A percentile compares a stretch with the other conserved stretches of the same genome.
phyloP scores from a whole-genome alignment of 1,139 yeast species.

The Kodamaea ohmeri region DNA sequence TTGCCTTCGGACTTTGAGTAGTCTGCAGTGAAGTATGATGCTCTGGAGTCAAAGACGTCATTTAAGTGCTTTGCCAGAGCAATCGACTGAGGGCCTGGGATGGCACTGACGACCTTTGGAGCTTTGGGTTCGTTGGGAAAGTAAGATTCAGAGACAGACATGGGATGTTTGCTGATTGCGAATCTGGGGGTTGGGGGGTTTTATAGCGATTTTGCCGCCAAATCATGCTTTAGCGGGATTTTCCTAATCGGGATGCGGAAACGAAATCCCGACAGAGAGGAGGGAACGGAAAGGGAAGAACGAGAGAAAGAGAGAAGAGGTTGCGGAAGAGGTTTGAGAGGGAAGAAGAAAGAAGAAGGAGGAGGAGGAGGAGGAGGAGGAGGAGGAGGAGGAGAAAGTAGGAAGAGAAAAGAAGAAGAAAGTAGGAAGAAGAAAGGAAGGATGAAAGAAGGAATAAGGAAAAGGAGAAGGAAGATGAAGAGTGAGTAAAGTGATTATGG shows the following conservation, averaged over 20 bases:
- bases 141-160: conserved; percentile 51
- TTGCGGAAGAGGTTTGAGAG: background rate
- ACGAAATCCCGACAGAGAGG: background rate
- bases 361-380: no score
- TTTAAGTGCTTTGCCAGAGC: conserved; percentile 47
- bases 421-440: no score
- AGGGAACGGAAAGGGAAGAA: background rate
- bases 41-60: conserved; percentile 59
- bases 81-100: conserved; percentile 66
- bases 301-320: background rate
- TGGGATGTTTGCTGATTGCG: conserved; percentile 9
- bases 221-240: background rate
- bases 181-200: background rate
- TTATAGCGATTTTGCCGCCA: conserved; percentile 1
- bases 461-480: no score
- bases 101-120: conserved; percentile 48
- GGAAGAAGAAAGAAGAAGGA: background rate
- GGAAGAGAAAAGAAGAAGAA: no score
- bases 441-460: no score
- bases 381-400: background rate
- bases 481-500: no score
- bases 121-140: conserved; percentile 66
- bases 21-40: conserved; percentile 68
- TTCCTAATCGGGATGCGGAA: conserved; percentile 3
- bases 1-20: conserved; percentile 68